These are phyloP conservation scores for Ogataea parapolymorpha DNA, from an alignment of 805 yeast species.

Conservation along the genomic window DNA sequence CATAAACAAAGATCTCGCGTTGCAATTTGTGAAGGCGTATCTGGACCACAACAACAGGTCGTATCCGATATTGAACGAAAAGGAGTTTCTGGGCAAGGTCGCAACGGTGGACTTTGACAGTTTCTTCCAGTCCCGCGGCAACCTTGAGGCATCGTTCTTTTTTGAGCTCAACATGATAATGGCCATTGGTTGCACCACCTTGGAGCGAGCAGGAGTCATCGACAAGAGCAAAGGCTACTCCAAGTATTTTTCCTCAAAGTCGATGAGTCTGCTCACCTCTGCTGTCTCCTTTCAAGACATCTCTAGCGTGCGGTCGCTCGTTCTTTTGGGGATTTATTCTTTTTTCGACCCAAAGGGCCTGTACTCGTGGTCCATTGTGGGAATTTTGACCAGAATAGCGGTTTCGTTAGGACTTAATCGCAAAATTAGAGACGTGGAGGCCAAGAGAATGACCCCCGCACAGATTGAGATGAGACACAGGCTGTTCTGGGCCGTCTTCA, in stretches of 20 bases:
- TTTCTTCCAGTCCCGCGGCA: slow-evolving; percentile 12
- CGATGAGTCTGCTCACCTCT: slow-evolving; percentile 38
- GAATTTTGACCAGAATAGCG: slow-evolving; percentile 43
- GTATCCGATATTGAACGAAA: slow-evolving; percentile 42
- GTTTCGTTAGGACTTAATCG: slow-evolving; percentile 47
- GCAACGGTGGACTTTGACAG: slow-evolving; percentile 21
- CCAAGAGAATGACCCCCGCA: slow-evolving; percentile 28
- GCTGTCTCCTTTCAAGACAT: slow-evolving; percentile 39
- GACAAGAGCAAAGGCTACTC: slow-evolving; percentile 37
- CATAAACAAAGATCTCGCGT: slow-evolving; percentile 23
- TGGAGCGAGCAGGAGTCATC: slow-evolving; percentile 39
- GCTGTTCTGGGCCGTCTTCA: slow-evolving; percentile 30
- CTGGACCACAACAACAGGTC: slow-evolving; percentile 43
- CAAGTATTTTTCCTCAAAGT: slow-evolving; percentile 39
- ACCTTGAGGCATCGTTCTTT: slow-evolving; percentile 28
- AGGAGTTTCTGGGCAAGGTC: slow-evolving; percentile 34
- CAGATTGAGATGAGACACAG: slow-evolving; percentile 44
- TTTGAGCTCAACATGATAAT: slow-evolving; percentile 51
- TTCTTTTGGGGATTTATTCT: slow-evolving; percentile 47
- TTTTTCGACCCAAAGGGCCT: slow-evolving; percentile 48
- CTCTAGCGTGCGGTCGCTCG: slow-evolving; percentile 39
- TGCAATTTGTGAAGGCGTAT: slow-evolving; percentile 41
- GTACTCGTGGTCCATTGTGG: slow-evolving; percentile 51
- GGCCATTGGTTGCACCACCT: slow-evolving; percentile 53
- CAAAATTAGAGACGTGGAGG: slow-evolving; percentile 28